Evolutionary conservation across 148 eudicot species (phyloP), one percentile per base, ranked within the genome.

Genomic region (Vaccinium macrocarpon): DNA sequence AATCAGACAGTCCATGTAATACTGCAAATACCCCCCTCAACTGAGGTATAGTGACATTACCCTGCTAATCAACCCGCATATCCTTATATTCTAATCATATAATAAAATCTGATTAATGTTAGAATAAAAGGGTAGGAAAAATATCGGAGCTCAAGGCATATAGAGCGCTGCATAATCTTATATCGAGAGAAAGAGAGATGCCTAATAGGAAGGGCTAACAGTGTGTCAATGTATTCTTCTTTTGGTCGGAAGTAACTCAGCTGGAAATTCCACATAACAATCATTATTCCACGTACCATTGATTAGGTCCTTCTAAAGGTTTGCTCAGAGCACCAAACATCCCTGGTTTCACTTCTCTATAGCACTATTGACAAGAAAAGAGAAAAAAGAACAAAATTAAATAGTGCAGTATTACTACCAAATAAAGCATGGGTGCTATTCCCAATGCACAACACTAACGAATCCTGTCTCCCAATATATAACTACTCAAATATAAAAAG

Each of bases 291-390:
- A 83, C 91, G 32, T 92, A 97, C 99, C 99, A 97, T 89, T 90
- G 83, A 72, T 97, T 97, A 72, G 87, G 83, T 84, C 95, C 99
- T 91, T 92, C 94, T 89, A 97, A 64, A 66, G 93, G 92, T 83
- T 95, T 89, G 35, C 95, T 91, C 83, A 91, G 88, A 81, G 83
- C 91, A 81, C 93, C 98, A 89, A 90, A 93, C 89, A 81, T 87
- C 66, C 95, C 99, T 18, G 83, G 85, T 82, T 89, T 76, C 71
- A 93, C 81, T 89, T 93, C 99, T 89, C 84, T 94, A 86, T 97
- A 97, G 78, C 93, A 97, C 99, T 95, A 86, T 51, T 81, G 15
- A 79, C 83, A 46, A 68, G 18, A 70, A 46, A 82, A 78, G 23
- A 70, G 35, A 81, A 82, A 72, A 82, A 35, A 35, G 38, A 72